A percentile compares a stretch with the other conserved stretches of the same genome.
Conservation (phyloP, 371 early-diverging fungal genomes). For the Cokeromyces recurvatus region DNA sequence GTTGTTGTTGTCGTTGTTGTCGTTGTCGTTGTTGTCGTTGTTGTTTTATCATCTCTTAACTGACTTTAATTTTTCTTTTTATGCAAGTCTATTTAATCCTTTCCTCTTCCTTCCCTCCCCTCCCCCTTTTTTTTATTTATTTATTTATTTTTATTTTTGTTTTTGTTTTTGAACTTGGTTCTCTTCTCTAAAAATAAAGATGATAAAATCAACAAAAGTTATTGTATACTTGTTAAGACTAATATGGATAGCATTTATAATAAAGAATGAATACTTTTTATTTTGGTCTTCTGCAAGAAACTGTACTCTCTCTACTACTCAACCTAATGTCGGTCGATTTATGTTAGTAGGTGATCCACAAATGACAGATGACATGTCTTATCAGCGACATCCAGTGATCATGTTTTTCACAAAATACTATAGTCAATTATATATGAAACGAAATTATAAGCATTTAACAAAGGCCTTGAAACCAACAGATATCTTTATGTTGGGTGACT, state of each 20-base stretch:
- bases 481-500: slow-evolving; percentile 81
- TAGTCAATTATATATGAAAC: slow-evolving; percentile 79
- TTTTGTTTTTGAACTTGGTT: too few species aligned
- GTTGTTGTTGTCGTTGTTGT: too few species aligned
- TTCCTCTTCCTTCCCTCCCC: too few species aligned
- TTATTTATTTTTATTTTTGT: too few species aligned
- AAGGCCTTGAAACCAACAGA: slow-evolving; percentile 51
- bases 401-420: slow-evolving; percentile 65
- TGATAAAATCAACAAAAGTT: slow-evolving; percentile 1
- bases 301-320: background rate
- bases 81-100: too few species aligned
- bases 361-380: slow-evolving; percentile 85
- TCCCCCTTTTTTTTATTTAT: too few species aligned
- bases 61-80: too few species aligned
- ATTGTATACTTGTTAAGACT: slow-evolving; percentile 2
- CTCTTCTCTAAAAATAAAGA: too few species aligned
- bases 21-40: too few species aligned
- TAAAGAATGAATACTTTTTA: slow-evolving; percentile 10
- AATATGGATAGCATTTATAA: slow-evolving; percentile 7
- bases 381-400: slow-evolving; percentile 52
- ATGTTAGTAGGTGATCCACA: slow-evolving; percentile 87
- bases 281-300: slow-evolving; percentile 1
- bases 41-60: too few species aligned
- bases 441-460: slow-evolving; percentile 61
- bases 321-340: background rate